A percentile compares a stretch with the other conserved stretches of the same genome.
Conservation (phyloP, 495 filamentous ascomycete genomes). For the Xylaria nigripes region DNA sequence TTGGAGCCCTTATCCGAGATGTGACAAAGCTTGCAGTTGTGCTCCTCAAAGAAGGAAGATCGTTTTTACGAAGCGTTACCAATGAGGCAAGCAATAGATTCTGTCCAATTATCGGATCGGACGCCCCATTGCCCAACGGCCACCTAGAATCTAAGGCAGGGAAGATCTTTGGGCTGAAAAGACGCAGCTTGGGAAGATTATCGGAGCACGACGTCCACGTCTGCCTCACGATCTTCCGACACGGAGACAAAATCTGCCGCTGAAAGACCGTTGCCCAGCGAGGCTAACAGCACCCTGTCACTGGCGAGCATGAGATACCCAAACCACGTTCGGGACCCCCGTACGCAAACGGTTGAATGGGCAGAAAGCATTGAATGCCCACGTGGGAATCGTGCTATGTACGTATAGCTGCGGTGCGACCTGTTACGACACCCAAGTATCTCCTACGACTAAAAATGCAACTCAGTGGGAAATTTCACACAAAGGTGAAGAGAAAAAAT, state of each 20-base stretch:
- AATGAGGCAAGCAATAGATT: neutral
- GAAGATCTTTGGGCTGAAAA: neutral
- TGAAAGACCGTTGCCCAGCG: too few relatives aligned
- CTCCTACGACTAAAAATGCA: neutral
- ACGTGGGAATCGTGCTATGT: conserved; percentile 8
- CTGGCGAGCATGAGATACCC: neutral
- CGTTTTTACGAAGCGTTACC: neutral
- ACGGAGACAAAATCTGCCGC: neutral
- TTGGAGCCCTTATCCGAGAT: neutral
- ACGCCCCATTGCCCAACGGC: neutral
- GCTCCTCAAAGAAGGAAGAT: neutral
- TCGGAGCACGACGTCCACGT: neutral
- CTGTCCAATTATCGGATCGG: neutral
- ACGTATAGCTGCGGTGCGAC: conserved; percentile 5
- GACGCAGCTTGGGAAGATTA: neutral
- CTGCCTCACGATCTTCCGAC: neutral
- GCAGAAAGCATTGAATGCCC: neutral
- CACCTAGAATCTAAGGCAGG: neutral
- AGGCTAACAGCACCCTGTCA: neutral
- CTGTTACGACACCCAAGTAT: neutral
- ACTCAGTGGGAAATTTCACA: neutral
- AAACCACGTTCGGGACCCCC: neutral
- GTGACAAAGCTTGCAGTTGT: conserved; percentile 5
- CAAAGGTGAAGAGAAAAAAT: neutral
- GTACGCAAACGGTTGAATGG: neutral